Percentiles rank a stretch among this genome's conserved stretches.
Conservation (phyloP, 176 grass and related monocot genomes). For the Echinochloa phyllopogon region DNA sequence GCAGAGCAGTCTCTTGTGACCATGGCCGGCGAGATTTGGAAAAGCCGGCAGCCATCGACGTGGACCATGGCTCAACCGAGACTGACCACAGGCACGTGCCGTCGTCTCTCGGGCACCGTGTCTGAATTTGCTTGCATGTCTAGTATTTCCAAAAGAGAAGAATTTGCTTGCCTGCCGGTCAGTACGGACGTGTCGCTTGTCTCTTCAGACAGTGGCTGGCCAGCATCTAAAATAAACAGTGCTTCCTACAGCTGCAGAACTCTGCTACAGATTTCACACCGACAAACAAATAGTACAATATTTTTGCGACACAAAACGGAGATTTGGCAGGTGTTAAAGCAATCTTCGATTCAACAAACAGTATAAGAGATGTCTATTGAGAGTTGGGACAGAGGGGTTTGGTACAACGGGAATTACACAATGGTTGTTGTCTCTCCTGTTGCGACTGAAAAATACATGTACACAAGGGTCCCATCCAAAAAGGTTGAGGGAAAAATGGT, state of each 20-base stretch:
- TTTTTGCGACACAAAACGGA: neutral
- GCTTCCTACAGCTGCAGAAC: neutral
- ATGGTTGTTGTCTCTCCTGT: conserved; percentile 12
- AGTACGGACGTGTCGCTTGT: neutral
- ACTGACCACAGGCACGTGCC: conserved; percentile 8
- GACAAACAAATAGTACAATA: no score
- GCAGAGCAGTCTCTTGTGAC: neutral
- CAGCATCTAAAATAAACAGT: neutral
- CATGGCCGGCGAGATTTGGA: conserved; percentile 6
- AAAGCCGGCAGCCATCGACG: conserved; percentile 32
- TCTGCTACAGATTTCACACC: neutral
- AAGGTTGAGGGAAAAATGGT: conserved; percentile 53
- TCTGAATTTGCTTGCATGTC: neutral
- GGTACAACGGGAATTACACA: conserved; percentile 24
- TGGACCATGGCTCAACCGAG: neutral
- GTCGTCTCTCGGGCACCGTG: neutral
- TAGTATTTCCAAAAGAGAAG: neutral
- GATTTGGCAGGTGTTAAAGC: neutral
- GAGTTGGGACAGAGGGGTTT: neutral
- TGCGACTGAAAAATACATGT: conserved; percentile 35
- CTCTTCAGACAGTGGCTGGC: neutral
- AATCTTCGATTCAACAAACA: neutral
- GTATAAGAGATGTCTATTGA: neutral
- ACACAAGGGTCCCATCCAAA: conserved; percentile 37
- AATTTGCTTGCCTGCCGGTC: neutral